Conservation (phyloP, 129 eudicot species). For the Deinandra increscens region DNA sequence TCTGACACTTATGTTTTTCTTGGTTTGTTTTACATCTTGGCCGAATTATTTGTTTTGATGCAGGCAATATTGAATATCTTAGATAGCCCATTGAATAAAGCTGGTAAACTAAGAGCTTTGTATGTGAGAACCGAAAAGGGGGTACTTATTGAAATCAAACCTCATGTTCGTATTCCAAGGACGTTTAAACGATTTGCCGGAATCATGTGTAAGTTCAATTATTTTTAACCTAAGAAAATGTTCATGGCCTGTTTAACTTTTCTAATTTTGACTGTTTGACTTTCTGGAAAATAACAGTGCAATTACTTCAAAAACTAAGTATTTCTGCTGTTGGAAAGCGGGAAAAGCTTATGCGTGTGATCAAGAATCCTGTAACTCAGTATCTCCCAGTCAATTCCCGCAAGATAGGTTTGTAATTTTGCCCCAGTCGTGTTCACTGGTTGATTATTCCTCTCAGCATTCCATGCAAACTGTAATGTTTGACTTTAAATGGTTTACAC, state of each 20-base stretch:
- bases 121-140: constrained; percentile 93
- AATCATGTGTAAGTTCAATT: constrained; percentile 69
- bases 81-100: constrained; percentile 87
- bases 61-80: constrained; percentile 85
- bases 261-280: not conserved
- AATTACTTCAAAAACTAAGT: constrained; percentile 72
- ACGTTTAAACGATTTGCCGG: constrained; percentile 91
- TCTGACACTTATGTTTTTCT: no score
- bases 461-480: no score
- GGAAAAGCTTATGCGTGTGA: constrained; percentile 77
- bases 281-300: constrained; percentile 55
- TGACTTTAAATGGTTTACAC: no score
- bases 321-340: constrained; percentile 87
- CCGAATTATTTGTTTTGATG: not conserved
- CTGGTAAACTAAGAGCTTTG: constrained; percentile 76
- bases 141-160: constrained; percentile 82
- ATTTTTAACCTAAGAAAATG: not conserved
- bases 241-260: constrained; percentile 9
- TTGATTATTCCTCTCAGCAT: not conserved
- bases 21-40: constrained; percentile 10
- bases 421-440: not conserved
- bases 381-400: constrained; percentile 76
- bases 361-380: constrained; percentile 92
- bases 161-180: constrained; percentile 94
- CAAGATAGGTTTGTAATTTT: constrained; percentile 57